Conservation (phyloP, 73 alveolate genomes). For the Paramecium pentaurelia region DNA sequence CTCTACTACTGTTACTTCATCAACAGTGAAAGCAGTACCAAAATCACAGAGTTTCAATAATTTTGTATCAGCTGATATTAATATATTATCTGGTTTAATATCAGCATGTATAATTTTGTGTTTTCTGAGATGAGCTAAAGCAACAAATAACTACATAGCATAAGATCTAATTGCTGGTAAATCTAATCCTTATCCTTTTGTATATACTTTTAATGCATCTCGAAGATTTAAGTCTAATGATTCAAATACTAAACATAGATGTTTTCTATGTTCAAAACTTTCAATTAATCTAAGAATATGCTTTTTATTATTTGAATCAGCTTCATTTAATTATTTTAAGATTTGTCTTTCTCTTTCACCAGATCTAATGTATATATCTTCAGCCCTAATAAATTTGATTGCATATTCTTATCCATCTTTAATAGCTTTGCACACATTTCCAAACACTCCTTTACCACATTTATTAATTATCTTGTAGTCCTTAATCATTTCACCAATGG, state of each 20-base stretch:
- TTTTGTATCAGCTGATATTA: conserved; percentile 70
- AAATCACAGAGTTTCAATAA: conserved; percentile 83
- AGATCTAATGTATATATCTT: conserved; percentile 69
- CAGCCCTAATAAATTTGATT: conserved; percentile 72
- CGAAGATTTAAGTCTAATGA: conserved; percentile 75
- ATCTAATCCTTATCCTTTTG: conserved; percentile 72
- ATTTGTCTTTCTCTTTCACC: conserved; percentile 81
- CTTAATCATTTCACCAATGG: conserved; percentile 43
- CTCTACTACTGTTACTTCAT: conserved; percentile 73
- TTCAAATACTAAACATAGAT: conserved; percentile 81
- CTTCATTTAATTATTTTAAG: conserved; percentile 63
- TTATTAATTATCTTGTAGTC: conserved; percentile 35
- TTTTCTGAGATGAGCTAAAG: conserved; percentile 70
- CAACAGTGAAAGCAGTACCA: conserved; percentile 78
- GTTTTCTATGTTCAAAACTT: conserved; percentile 70
- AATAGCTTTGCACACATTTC: conserved; percentile 59
- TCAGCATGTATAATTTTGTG: conserved; percentile 79
- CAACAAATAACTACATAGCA: conserved; percentile 79
- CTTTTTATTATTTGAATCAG: conserved; percentile 69
- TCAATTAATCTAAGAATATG: conserved; percentile 72
- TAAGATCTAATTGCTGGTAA: conserved; percentile 77
- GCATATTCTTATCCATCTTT: conserved; percentile 66
- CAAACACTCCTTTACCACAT: conserved; percentile 62
- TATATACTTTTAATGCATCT: conserved; percentile 75
- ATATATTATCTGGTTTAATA: conserved; percentile 84